Evolutionary conservation across 306 rosid genomes (phyloP).

Genomic region (Hippophae gyantsensis): DNA sequence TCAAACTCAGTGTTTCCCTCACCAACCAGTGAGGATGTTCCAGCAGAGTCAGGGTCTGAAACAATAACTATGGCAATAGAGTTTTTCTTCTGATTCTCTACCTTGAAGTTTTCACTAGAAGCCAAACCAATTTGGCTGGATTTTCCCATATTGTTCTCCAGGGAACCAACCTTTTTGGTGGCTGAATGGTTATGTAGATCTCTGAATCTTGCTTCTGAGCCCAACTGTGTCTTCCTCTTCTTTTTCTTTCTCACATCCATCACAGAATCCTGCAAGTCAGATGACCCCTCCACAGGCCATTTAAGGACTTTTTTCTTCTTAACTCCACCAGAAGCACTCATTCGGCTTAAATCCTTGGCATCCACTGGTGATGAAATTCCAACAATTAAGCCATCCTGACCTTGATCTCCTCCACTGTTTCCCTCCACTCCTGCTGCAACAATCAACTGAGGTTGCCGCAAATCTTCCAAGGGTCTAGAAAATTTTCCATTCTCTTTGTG

Average conservation of each 20-base stretch:
- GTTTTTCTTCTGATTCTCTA: slow-evolving; percentile 30
- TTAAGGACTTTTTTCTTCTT: slow-evolving; percentile 52
- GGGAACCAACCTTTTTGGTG: slow-evolving; percentile 28
- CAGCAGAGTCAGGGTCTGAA: slow-evolving; percentile 13
- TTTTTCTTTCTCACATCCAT: slow-evolving; percentile 57
- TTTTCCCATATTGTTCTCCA: slow-evolving; percentile 30
- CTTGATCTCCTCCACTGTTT: slow-evolving; percentile 9
- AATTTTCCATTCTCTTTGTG: slow-evolving; percentile 15
- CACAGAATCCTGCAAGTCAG: slow-evolving; percentile 23
- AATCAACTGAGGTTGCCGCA: slow-evolving; percentile 26
- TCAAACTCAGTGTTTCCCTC: slow-evolving; percentile 29
- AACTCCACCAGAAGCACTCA: slow-evolving; percentile 29
- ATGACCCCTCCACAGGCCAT: slow-evolving; percentile 41
- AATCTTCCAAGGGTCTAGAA: slow-evolving; percentile 20
- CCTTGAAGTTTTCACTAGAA: slow-evolving; percentile 32
- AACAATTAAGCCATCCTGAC: slow-evolving; percentile 12
- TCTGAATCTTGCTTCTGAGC: slow-evolving; percentile 28
- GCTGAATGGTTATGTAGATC: slow-evolving; percentile 29
- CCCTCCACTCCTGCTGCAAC: slow-evolving; percentile 22
- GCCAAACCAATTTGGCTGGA: slow-evolving; percentile 29
- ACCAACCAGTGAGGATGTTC: slow-evolving; percentile 15
- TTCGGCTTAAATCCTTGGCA: slow-evolving; percentile 19
- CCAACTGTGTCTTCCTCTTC: slow-evolving; percentile 39
- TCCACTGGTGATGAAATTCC: slow-evolving; percentile 16
- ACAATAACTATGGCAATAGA: slow-evolving; percentile 18